A percentile compares a stretch with the other conserved stretches of the same genome.
Conservation (phyloP, 75 land plant genomes). For the Sequoiadendron giganteum region DNA sequence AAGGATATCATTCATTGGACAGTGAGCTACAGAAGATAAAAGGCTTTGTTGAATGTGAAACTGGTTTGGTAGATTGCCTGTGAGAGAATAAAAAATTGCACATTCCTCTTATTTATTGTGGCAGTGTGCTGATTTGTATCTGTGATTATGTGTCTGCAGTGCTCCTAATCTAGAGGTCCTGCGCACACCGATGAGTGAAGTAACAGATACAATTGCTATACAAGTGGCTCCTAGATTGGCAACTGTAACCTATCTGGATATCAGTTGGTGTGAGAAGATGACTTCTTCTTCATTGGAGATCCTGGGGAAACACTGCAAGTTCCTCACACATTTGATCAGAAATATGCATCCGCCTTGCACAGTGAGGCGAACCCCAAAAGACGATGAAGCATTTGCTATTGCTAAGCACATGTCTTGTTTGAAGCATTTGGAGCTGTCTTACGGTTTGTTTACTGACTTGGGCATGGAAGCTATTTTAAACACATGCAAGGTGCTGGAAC, state of each 20-base stretch:
- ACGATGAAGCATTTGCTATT: conserved; percentile 70
- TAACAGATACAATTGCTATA: conserved; percentile 46
- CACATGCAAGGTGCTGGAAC: conserved; percentile 32
- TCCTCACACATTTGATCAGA: conserved; percentile 32
- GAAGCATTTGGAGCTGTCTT: conserved; percentile 67
- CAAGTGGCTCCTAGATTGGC: conserved; percentile 47
- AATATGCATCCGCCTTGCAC: conserved; percentile 52
- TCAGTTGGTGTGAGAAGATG: conserved; percentile 59
- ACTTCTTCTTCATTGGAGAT: conserved; percentile 52
- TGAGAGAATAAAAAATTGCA: neutral
- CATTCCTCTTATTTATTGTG: neutral
- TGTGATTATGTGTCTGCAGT: conserved; percentile 28
- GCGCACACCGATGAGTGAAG: conserved; percentile 52
- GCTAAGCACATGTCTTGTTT: conserved; percentile 72
- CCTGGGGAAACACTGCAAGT: conserved; percentile 60
- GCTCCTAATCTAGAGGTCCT: conserved; percentile 47
- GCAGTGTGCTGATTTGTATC: neutral
- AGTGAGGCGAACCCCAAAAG: conserved; percentile 25
- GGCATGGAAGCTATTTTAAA: conserved; percentile 48
- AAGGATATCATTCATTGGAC: neutral
- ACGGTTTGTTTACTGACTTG: conserved; percentile 38
- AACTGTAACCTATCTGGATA: conserved; percentile 50
- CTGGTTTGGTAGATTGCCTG: neutral
- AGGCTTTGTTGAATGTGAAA: conserved; percentile 1
- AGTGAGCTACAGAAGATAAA: neutral